Percentiles rank a stretch among this genome's conserved stretches.
Conservation (phyloP, 2,329 filamentous ascomycete genomes). For the Emmonsia crescens region DNA sequence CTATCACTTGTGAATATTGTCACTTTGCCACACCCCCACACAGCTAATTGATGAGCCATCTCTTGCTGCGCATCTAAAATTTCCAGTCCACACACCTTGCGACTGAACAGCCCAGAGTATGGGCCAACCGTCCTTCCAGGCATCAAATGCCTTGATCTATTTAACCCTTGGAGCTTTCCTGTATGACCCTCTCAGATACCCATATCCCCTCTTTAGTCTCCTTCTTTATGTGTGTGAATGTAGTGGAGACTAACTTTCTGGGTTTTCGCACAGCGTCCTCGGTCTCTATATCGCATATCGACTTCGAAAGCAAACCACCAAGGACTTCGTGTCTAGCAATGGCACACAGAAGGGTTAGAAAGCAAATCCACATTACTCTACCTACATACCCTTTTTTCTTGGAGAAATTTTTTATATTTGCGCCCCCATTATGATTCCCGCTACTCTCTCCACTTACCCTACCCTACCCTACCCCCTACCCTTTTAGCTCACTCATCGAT, state of each 20-base stretch:
- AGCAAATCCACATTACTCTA: background rate
- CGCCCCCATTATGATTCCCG: too few relatives aligned
- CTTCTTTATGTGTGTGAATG: background rate
- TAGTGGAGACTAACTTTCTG: background rate
- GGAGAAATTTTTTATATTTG: background rate
- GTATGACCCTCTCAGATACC: conserved; percentile 38
- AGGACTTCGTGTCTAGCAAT: conserved; percentile 64
- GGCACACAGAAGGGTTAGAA: conserved; percentile 72
- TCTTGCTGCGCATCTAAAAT: background rate
- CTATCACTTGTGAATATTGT: background rate
- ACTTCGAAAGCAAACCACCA: conserved; percentile 52
- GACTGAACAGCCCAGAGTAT: conserved; percentile 34
- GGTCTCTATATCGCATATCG: conserved; percentile 50
- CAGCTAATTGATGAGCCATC: background rate
- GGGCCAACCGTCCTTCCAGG: conserved; percentile 63
- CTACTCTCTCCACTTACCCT: background rate
- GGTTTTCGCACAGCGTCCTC: conserved; percentile 41
- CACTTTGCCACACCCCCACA: background rate
- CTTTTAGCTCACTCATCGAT: background rate
- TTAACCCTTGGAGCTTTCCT: conserved; percentile 67
- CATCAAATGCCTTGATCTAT: conserved; percentile 76
- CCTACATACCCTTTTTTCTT: background rate
- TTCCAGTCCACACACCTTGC: background rate
- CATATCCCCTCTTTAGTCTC: conserved; percentile 4
- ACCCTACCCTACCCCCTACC: background rate